phyloP scores from a whole-genome alignment of 345 rosid species.

The Gossypium sturtianum region DNA sequence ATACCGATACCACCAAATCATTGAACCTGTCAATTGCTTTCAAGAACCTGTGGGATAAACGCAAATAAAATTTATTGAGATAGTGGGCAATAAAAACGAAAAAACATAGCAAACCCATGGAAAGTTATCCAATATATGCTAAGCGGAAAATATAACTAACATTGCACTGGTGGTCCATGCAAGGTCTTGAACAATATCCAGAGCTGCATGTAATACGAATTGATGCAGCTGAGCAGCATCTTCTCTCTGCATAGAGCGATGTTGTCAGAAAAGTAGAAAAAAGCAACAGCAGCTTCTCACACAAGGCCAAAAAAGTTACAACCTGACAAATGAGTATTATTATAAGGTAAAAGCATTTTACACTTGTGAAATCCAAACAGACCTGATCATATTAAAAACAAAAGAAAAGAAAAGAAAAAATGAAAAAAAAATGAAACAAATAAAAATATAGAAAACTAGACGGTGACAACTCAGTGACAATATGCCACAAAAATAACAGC shows the following conservation, averaged over 20 bases:
- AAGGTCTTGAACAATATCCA: constrained; percentile 91
- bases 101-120: neutral
- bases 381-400: neutral
- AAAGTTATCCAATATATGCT: neutral
- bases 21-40: constrained; percentile 89
- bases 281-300: neutral
- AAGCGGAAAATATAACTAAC: constrained; percentile 33
- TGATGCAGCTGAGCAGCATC: constrained; percentile 97
- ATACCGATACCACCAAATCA: constrained; percentile 92
- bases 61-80: neutral
- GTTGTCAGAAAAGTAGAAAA: constrained; percentile 6
- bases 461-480: too few relatives aligned
- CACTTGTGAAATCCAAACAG: neutral
- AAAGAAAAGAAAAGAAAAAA: too few relatives aligned
- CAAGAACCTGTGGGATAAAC: constrained; percentile 56
- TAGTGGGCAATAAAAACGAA: neutral
- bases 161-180: constrained; percentile 98
- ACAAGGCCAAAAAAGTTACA: neutral
- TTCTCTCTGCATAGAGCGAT: constrained; percentile 64
- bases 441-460: neutral
- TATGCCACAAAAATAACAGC: neutral
- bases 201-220: constrained; percentile 85
- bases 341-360: neutral
- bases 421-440: neutral
- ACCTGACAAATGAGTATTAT: neutral